phyloP scores from a whole-genome alignment of 2,329 filamentous ascomycete species.

The Trichoderma harzianum region DNA sequence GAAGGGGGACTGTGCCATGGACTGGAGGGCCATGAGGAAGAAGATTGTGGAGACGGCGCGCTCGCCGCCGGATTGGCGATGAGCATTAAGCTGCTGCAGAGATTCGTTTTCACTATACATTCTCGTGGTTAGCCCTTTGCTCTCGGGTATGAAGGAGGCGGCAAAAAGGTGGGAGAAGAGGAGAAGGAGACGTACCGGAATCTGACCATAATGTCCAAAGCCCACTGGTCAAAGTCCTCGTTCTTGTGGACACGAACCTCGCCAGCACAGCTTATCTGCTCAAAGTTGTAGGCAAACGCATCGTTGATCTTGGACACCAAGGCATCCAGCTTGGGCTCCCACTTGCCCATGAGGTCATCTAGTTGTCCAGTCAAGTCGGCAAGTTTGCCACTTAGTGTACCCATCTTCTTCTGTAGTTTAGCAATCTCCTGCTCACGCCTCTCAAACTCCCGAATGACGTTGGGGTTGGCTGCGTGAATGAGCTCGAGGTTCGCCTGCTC shows the following conservation, averaged over 20 bases:
- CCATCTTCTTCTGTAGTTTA: slow-evolving; percentile 55
- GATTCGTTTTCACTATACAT: slow-evolving; percentile 65
- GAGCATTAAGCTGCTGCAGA: slow-evolving; percentile 80
- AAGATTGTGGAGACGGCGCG: slow-evolving; percentile 96
- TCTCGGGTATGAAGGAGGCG: too few relatives aligned
- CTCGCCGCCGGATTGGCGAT: slow-evolving; percentile 94
- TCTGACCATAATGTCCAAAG: slow-evolving; percentile 89
- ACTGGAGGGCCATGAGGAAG: slow-evolving; percentile 97
- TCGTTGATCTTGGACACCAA: slow-evolving; percentile 80
- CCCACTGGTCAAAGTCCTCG: slow-evolving; percentile 91
- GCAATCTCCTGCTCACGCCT: slow-evolving; percentile 68
- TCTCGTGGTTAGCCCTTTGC: not conserved
- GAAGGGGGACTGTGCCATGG: slow-evolving; percentile 90
- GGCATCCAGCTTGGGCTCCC: slow-evolving; percentile 80
- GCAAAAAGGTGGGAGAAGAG: too few relatives aligned
- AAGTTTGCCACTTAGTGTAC: slow-evolving; percentile 53
- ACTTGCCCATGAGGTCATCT: slow-evolving; percentile 61
- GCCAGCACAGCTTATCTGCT: slow-evolving; percentile 89
- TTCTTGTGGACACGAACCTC: slow-evolving; percentile 87
- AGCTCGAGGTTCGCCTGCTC: slow-evolving; percentile 74
- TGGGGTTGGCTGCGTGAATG: slow-evolving; percentile 73
- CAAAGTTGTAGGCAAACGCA: slow-evolving; percentile 89
- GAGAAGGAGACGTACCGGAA: slow-evolving; percentile 68
- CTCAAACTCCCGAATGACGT: slow-evolving; percentile 74
- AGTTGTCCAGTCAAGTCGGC: slow-evolving; percentile 58